Evolutionary conservation across 2,329 filamentous ascomycete species (phyloP).

Genomic region (Fusarium sp.): DNA sequence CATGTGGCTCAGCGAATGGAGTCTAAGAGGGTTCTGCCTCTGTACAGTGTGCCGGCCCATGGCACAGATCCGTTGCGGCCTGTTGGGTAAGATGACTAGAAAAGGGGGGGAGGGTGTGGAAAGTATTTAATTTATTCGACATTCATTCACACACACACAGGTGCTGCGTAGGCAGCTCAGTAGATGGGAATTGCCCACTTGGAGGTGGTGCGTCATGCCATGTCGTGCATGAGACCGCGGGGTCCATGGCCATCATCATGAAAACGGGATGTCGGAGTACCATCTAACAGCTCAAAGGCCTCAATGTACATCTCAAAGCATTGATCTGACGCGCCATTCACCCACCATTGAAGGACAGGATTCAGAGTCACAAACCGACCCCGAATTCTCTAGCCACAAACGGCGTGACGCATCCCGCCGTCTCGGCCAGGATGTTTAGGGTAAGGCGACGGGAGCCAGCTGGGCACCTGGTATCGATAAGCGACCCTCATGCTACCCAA

Average conservation of each 20-base stretch:
- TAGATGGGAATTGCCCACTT: neutral
- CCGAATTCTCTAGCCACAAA: neutral
- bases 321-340: neutral
- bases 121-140: neutral
- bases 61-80: neutral
- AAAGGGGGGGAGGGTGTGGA: neutral
- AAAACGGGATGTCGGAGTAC: neutral
- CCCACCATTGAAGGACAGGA: neutral
- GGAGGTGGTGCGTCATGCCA: neutral
- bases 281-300: neutral
- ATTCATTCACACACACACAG: neutral
- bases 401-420: conserved; percentile 21
- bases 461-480: neutral
- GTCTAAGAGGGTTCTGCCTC: neutral
- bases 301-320: neutral
- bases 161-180: neutral
- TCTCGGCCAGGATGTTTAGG: conserved; percentile 18
- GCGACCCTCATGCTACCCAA: neutral
- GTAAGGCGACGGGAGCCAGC: conserved; percentile 14
- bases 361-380: neutral
- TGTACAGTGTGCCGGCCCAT: neutral
- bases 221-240: neutral
- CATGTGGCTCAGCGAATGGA: conserved; percentile 2
- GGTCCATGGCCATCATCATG: neutral
- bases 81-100: neutral